phyloP scores from a whole-genome alignment of 1,139 yeast species.

The Pichiaceae sp. region DNA sequence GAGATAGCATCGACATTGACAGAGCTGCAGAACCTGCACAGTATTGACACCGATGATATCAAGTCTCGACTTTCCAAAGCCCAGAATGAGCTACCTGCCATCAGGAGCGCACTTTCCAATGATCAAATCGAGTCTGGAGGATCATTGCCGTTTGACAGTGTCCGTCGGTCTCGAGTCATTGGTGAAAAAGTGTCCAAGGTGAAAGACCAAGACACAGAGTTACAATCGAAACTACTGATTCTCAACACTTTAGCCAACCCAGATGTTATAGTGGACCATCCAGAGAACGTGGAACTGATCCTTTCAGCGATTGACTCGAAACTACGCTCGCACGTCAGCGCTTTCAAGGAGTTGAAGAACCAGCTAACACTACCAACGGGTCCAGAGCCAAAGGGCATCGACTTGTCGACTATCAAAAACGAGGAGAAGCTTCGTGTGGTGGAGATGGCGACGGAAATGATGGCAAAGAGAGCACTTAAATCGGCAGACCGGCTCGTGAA shows the following conservation, averaged over 20 bases:
- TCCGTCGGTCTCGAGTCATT: conserved; percentile 9
- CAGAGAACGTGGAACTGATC: conserved; percentile 14
- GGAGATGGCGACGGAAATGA: neutral
- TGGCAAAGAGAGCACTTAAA: neutral
- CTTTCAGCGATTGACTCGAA: conserved; percentile 16
- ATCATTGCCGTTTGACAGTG: conserved; percentile 15
- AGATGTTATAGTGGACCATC: conserved; percentile 13
- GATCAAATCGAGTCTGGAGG: neutral
- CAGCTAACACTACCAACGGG: neutral
- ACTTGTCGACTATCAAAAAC: too few species aligned
- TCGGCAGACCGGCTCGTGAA: neutral
- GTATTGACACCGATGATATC: neutral
- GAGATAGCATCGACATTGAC: conserved; percentile 9
- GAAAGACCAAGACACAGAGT: conserved; percentile 8
- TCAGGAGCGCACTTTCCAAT: neutral
- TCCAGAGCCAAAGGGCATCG: too few species aligned
- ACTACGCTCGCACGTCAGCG: conserved; percentile 13
- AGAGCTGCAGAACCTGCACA: neutral
- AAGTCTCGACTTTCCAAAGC: neutral
- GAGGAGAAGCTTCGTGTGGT: neutral
- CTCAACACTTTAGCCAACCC: conserved; percentile 19
- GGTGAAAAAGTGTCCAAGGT: conserved; percentile 3
- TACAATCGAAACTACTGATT: conserved; percentile 17
- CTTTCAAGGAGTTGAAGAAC: conserved; percentile 8
- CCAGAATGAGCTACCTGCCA: neutral